These are phyloP conservation scores for Orbilia blumenaviensis DNA, from an alignment of 2,329 filamentous ascomycete species.

Conservation along the genomic window DNA sequence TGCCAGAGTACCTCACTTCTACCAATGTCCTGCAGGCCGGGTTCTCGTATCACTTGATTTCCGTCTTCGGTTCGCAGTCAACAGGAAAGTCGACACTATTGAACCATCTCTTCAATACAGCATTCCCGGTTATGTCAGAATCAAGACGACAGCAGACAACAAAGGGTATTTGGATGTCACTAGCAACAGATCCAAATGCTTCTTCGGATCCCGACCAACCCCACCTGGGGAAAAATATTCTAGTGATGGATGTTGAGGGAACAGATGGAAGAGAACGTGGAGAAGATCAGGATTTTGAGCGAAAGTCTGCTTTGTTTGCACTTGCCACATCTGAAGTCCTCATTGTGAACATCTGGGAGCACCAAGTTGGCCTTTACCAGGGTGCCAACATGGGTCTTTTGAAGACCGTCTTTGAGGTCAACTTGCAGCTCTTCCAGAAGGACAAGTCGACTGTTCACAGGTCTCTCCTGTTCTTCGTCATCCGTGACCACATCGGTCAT, in stretches of 20 bases:
- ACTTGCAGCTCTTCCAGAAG: constrained; percentile 94
- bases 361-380: constrained; percentile 97
- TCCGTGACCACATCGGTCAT: constrained; percentile 92
- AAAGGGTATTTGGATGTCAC: constrained; percentile 99
- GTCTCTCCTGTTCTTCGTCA: constrained; percentile 97
- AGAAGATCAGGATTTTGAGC: constrained; percentile 98
- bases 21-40: constrained; percentile 85
- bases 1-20: constrained; percentile 81
- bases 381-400: constrained; percentile 98
- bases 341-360: constrained; percentile 99
- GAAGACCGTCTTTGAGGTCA: constrained; percentile 99
- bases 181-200: constrained; percentile 75
- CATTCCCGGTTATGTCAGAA: constrained; percentile 98
- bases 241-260: constrained; percentile 99
- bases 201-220: constrained; percentile 64
- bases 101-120: constrained; percentile 93
- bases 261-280: constrained; percentile 95
- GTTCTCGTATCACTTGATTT: constrained; percentile 99
- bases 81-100: constrained; percentile 97
- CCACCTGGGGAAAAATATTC: constrained; percentile 93
- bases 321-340: constrained; percentile 96
- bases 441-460: constrained; percentile 87
- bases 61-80: constrained; percentile 97
- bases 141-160: constrained; percentile 93
- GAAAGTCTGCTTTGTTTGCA: constrained; percentile 96